Percentiles rank a stretch among this genome's conserved stretches.
Conservation (phyloP, 1,139 yeast genomes). For the Kodamaea anthophila region DNA sequence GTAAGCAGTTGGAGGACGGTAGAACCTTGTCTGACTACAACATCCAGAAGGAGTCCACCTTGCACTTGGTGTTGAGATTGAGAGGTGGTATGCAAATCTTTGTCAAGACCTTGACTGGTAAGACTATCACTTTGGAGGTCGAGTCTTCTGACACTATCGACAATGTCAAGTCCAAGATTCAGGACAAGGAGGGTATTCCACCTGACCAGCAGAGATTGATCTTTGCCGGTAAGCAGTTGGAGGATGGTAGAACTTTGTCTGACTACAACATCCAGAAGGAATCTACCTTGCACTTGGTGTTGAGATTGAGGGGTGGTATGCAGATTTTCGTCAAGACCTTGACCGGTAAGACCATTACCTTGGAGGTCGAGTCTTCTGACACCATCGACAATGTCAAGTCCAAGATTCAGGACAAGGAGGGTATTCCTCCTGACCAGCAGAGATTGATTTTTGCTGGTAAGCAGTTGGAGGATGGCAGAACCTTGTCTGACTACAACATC, state of each 20-base stretch:
- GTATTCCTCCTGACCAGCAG: conserved; percentile 49
- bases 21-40: conserved; percentile 60
- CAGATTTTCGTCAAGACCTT: conserved; percentile 47
- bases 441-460: conserved; percentile 55
- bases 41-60: conserved; percentile 60
- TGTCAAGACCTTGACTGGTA: conserved; percentile 83
- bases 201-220: conserved; percentile 93
- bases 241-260: conserved; percentile 87
- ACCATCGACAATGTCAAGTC: conserved; percentile 61
- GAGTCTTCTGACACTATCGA: conserved; percentile 93
- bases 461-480: conserved; percentile 63
- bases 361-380: conserved; percentile 71
- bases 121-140: conserved; percentile 90
- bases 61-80: conserved; percentile 25
- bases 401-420: conserved; percentile 50
- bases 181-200: conserved; percentile 93
- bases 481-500: conserved; percentile 56
- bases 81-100: conserved; percentile 33
- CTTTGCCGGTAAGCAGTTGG: conserved; percentile 92
- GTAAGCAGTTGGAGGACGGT: conserved; percentile 61
- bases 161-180: conserved; percentile 89
- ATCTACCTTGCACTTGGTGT: conserved; percentile 81
- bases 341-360: conserved; percentile 67
- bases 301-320: conserved; percentile 86
- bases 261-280: conserved; percentile 96